Base-by-base conservation (phyloP, 1,284 basidiomycete species). In the Melampsora larici-populina region DNA sequence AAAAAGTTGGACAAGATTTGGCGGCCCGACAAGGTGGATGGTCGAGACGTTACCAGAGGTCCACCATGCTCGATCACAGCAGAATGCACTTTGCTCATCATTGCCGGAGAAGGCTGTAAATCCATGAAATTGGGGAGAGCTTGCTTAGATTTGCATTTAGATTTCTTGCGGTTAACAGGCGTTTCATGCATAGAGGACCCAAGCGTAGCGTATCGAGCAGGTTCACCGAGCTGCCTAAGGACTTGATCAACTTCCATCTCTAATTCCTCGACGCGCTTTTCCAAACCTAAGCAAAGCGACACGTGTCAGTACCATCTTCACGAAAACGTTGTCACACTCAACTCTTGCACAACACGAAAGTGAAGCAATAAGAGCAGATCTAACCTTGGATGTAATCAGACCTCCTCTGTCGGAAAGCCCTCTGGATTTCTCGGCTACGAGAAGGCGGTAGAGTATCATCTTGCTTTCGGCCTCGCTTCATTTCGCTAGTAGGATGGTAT, bases 401-500 rank as follows among this genome's bases (percentile, higher is more conserved):
- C 81, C 93, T 89, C 80, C 94, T 88, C 33, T 93, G 92, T 81
- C 93, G 89, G 86, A 96, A 97, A 2, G 93, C 93, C 80, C 93
- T 87, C 84, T 97, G 93, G 43, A 96, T 93, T 83, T 96, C 93
- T 77, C 93, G 87, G 40, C 94, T 93, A 79, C 93, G 89, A 82
- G 94, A 94, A 48, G 93, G 93, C 80, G 93, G 93, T 55, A 95
- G 89, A 82, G 91, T 91, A 85, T 94, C 92, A 85, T 95, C 94
- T 84, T 92, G 88, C 84, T 94, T 94, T 82, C 93, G 89, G 79
- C 93, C 93, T 81, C 93, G 67, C 51, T 78, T 78, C 75, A 78
- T 78, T 29, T n/a, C n/a, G 55, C 24, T 29, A 24, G 24, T 24
- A 24, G n/a, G 29, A 24, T 21, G 29, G 24, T 24, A 11, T 24